These are phyloP conservation scores for Salix arbutifolia DNA, from an alignment of 345 rosid genomes.

Conservation along the genomic window DNA sequence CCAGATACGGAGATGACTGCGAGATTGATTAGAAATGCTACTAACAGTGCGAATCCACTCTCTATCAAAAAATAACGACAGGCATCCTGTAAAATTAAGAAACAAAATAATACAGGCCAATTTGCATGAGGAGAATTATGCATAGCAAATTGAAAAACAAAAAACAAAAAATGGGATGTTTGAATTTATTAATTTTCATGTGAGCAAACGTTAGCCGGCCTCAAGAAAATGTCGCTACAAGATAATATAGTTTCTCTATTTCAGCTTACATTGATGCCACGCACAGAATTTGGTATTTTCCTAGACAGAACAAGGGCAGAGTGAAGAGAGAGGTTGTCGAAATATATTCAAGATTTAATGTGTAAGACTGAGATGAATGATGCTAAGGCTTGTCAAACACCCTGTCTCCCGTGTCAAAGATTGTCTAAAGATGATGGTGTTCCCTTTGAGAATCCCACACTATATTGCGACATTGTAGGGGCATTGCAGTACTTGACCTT, in stretches of 20 bases:
- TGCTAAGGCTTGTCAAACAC: too few species aligned
- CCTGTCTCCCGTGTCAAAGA: too few species aligned
- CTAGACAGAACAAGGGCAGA: conserved; percentile 42
- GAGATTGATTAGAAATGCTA: conserved; percentile 61
- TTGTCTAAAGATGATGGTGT: too few species aligned
- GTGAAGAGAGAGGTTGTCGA: conserved; percentile 33
- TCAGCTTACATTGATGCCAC: conserved; percentile 42
- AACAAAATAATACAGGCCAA: not conserved
- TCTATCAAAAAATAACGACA: conserved; percentile 60
- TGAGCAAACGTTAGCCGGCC: not conserved
- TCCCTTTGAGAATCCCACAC: too few species aligned
- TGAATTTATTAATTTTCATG: not conserved
- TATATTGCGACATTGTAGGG: too few species aligned
- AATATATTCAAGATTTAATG: too few species aligned
- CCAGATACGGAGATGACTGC: conserved; percentile 57
- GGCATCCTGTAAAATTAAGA: conserved; percentile 37
- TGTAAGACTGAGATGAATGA: too few species aligned
- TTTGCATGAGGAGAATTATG: not conserved
- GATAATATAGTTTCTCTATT: not conserved
- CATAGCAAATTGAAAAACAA: not conserved
- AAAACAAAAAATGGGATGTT: not conserved
- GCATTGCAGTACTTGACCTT: too few species aligned
- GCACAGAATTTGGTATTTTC: conserved; percentile 41
- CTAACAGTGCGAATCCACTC: conserved; percentile 54
- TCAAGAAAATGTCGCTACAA: too few species aligned